Evolutionary conservation across 2,329 filamentous ascomycete genomes (phyloP).

Genomic region (Penicillium sp.): DNA sequence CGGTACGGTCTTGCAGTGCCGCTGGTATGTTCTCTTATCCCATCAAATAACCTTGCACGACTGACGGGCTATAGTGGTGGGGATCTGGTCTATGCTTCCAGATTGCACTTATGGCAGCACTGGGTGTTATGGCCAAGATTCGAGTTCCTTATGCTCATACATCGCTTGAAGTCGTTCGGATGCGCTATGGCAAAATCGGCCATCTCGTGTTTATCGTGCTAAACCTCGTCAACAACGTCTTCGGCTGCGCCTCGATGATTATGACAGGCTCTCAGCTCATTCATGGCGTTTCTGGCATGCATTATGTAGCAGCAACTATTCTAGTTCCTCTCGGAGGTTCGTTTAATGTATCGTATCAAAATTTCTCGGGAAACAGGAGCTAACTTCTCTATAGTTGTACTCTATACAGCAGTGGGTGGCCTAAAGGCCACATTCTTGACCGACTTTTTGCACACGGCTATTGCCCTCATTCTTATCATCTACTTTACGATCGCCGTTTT

Average conservation of each 20-base stretch:
- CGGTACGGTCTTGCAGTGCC: slow-evolving; percentile 37
- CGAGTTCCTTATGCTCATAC: slow-evolving; percentile 53
- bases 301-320: slow-evolving; percentile 48
- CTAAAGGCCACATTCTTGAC: slow-evolving; percentile 52
- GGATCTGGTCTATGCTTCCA: slow-evolving; percentile 46
- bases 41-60: background rate
- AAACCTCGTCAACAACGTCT: slow-evolving; percentile 46
- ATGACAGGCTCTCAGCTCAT: slow-evolving; percentile 47
- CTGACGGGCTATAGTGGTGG: slow-evolving; percentile 32
- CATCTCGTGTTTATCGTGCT: slow-evolving; percentile 45
- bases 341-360: slow-evolving; percentile 2
- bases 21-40: slow-evolving; percentile 22
- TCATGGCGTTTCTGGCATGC: slow-evolving; percentile 49
- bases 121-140: slow-evolving; percentile 51
- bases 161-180: slow-evolving; percentile 50
- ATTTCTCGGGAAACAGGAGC: background rate
- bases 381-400: slow-evolving; percentile 36
- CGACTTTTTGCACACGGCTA: slow-evolving; percentile 49
- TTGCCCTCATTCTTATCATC: slow-evolving; percentile 50
- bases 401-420: slow-evolving; percentile 51
- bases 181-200: slow-evolving; percentile 46
- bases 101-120: slow-evolving; percentile 50
- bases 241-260: slow-evolving; percentile 49
- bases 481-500: slow-evolving; percentile 50
- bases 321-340: slow-evolving; percentile 48